Conservation (phyloP, 139 green algal species). For the Micractinium conductrix region DNA sequence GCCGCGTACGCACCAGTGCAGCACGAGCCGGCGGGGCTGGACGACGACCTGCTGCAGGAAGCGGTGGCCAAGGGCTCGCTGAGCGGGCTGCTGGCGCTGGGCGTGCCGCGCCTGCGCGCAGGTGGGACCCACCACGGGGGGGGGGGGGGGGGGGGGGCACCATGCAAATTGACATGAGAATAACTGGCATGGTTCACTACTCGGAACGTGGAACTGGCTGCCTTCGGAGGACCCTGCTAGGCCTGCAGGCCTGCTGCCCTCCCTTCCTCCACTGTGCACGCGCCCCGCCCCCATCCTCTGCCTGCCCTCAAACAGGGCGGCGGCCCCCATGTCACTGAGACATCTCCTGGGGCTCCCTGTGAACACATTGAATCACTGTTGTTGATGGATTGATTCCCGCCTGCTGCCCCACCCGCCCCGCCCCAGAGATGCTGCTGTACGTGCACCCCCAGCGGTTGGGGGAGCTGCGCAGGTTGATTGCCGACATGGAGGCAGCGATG, state of each 20-base stretch:
- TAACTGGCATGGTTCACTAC: background rate
- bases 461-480: background rate
- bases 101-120: background rate
- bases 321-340: too few relatives aligned
- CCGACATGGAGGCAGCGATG: background rate
- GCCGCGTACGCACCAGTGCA: background rate
- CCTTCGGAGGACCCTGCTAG: background rate
- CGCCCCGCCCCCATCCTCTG: too few relatives aligned
- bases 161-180: background rate
- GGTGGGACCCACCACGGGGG: background rate
- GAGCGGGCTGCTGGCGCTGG: background rate
- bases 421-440: conserved; percentile 1
- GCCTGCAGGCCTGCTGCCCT: too few relatives aligned
- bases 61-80: background rate
- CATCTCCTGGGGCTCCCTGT: too few relatives aligned
- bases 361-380: too few relatives aligned
- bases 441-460: background rate
- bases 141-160: too few relatives aligned
- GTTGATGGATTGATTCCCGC: background rate
- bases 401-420: background rate
- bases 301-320: too few relatives aligned
- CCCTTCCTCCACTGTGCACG: too few relatives aligned
- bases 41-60: background rate
- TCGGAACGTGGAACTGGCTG: background rate
- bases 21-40: background rate